Conservation (phyloP, 371 early-diverging fungal species). For the Funneliformis caledonium region DNA sequence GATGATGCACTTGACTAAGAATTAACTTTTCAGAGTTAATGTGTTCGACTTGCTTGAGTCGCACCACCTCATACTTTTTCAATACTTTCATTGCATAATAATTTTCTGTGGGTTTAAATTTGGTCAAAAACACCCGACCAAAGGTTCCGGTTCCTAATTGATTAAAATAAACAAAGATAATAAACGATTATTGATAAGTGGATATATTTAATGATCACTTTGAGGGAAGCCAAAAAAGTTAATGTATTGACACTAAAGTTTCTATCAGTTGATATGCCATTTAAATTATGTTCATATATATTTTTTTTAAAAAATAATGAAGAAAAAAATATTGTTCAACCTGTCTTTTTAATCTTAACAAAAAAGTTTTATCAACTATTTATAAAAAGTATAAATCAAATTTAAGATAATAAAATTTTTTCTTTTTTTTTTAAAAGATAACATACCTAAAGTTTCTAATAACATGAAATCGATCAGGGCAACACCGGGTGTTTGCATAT, state of each 20-base stretch:
- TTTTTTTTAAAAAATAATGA: not conserved
- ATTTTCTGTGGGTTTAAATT: conserved; percentile 63
- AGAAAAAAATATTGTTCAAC: not conserved
- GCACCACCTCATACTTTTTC: conserved; percentile 90
- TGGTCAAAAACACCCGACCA: conserved; percentile 87
- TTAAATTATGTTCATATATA: not conserved
- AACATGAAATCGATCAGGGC: conserved; percentile 47
- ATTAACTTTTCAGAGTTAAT: conserved; percentile 95
- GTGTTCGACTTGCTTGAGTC: conserved; percentile 95
- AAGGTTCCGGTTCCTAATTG: conserved; percentile 91
- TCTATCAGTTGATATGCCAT: not conserved
- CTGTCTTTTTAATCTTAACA: not conserved
- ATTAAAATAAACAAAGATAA: not conserved
- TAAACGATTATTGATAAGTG: not conserved
- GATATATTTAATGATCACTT: not conserved
- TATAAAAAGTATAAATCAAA: conserved; percentile 9
- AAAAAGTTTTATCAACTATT: not conserved
- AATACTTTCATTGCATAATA: conserved; percentile 96
- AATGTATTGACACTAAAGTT: not conserved
- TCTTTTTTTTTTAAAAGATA: not conserved
- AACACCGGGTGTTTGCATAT: conserved; percentile 36
- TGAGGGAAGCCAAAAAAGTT: not conserved
- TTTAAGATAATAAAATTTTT: not conserved
- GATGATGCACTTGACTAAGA: conserved; percentile 83
- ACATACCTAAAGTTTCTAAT: conserved; percentile 43